A percentile compares a stretch with the other conserved stretches of the same genome.
phyloP scores from a whole-genome alignment of 225 moss, liverwort and hornwort genomes.

The Pseudoscleropodium purum region DNA sequence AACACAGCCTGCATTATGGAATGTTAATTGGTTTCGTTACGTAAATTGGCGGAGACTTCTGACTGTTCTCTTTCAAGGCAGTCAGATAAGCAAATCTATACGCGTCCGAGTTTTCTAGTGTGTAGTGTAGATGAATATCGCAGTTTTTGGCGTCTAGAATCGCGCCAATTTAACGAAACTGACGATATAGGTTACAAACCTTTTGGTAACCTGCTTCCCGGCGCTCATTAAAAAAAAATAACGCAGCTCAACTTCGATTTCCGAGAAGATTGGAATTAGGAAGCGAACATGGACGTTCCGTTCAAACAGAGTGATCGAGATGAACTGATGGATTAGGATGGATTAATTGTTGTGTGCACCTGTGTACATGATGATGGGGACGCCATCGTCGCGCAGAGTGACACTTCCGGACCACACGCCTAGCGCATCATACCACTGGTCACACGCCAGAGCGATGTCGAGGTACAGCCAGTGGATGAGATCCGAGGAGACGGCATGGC shows the following conservation, averaged over 20 bases:
- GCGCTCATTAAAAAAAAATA: no score
- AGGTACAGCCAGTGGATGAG: constrained; percentile 70
- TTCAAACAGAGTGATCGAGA: neutral
- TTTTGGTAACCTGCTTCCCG: no score
- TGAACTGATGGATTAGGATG: neutral
- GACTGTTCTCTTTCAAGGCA: neutral
- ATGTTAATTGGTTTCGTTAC: neutral
- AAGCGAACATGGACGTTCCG: neutral
- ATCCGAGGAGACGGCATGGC: constrained; percentile 72
- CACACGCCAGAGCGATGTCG: constrained; percentile 49
- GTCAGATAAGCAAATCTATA: no score
- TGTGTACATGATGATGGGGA: constrained; percentile 65
- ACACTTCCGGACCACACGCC: constrained; percentile 90
- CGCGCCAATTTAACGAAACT: no score
- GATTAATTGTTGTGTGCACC: neutral
- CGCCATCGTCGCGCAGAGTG: constrained; percentile 59
- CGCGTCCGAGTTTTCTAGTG: neutral
- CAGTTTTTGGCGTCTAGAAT: no score
- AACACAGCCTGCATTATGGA: neutral
- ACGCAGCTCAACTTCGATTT: neutral
- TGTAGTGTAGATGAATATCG: neutral
- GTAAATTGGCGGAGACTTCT: neutral
- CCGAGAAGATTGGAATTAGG: neutral
- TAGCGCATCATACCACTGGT: constrained; percentile 58
- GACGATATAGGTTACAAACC: neutral